These are phyloP conservation scores for Penicillium diatomitis DNA, from an alignment of 495 filamentous ascomycete genomes.

Conservation along the genomic window DNA sequence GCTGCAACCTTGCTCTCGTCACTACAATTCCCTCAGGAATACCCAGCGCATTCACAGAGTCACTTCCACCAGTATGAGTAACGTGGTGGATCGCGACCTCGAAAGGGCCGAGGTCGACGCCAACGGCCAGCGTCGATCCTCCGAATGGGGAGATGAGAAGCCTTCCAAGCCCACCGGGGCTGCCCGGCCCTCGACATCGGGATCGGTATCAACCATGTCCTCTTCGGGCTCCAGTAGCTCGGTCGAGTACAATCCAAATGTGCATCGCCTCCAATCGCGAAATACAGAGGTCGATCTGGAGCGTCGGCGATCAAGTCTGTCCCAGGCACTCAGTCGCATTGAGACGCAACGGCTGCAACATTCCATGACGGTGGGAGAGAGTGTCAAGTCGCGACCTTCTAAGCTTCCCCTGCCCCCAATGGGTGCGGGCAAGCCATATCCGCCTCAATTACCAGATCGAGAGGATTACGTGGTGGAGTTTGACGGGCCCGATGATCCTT, in stretches of 20 bases:
- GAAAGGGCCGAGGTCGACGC: conserved; percentile 11
- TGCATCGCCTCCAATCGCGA: conserved; percentile 25
- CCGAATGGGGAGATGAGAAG: conserved; percentile 9
- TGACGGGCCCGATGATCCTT: conserved; percentile 61
- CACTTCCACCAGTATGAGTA: conserved; percentile 4
- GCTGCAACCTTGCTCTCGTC: neutral
- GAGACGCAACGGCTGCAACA: conserved; percentile 40
- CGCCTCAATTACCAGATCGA: conserved; percentile 48
- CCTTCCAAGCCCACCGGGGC: conserved; percentile 1
- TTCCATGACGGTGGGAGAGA: conserved; percentile 28
- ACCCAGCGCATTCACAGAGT: no score
- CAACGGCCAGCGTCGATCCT: conserved; percentile 3
- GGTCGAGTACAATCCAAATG: conserved; percentile 18
- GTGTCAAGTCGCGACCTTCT: conserved; percentile 24
- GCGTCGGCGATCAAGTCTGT: conserved; percentile 35
- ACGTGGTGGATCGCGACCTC: conserved; percentile 5
- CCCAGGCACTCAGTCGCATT: conserved; percentile 63
- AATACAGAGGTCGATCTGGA: conserved; percentile 63
- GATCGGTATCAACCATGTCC: conserved; percentile 11
- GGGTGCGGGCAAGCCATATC: conserved; percentile 70
- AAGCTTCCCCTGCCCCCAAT: conserved; percentile 38
- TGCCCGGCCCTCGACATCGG: conserved; percentile 14
- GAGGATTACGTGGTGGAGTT: conserved; percentile 49
- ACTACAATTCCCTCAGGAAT: neutral
- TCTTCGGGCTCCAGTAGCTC: conserved; percentile 23